Evolutionary conservation across 768 basidiomycete genomes (phyloP).

Genomic region (Rhizopogon sp.): DNA sequence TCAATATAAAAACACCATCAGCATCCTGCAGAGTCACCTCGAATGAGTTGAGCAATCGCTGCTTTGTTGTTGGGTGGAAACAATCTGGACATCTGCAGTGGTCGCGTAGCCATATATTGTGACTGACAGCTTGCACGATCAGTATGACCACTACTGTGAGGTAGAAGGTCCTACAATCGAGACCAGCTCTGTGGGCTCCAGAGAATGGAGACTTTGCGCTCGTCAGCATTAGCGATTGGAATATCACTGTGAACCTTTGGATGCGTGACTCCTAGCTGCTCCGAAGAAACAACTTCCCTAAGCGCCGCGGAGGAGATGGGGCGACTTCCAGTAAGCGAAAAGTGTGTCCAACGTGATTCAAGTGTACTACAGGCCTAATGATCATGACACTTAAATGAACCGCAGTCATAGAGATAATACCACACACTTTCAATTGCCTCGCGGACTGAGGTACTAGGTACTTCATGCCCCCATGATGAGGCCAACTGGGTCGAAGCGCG

Average conservation of each 20-base stretch:
- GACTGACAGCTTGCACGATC: conserved; percentile 40
- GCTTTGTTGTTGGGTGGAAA: conserved; percentile 85
- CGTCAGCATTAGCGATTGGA: conserved; percentile 53
- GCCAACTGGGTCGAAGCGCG: neutral
- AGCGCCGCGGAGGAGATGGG: neutral
- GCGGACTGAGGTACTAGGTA: neutral
- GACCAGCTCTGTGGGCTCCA: conserved; percentile 75
- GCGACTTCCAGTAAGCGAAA: neutral
- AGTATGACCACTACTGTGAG: neutral
- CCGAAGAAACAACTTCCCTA: conserved; percentile 15
- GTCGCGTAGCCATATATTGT: conserved; percentile 88
- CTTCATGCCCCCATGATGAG: neutral
- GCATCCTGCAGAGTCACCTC: conserved; percentile 41
- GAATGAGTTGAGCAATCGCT: conserved; percentile 83
- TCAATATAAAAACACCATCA: neutral
- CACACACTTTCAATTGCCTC: neutral
- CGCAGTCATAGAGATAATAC: neutral
- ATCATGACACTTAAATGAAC: neutral
- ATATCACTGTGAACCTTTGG: conserved; percentile 25
- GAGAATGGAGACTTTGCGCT: conserved; percentile 57
- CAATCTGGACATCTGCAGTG: conserved; percentile 88
- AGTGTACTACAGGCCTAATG: neutral
- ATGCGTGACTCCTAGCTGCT: conserved; percentile 21
- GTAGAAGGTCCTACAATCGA: conserved; percentile 55
- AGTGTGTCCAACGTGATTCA: neutral